Percentiles rank a stretch among this genome's conserved stretches.
Evolutionary conservation across 768 basidiomycete species (phyloP).

Genomic region (Gautieria morchelliformis): DNA sequence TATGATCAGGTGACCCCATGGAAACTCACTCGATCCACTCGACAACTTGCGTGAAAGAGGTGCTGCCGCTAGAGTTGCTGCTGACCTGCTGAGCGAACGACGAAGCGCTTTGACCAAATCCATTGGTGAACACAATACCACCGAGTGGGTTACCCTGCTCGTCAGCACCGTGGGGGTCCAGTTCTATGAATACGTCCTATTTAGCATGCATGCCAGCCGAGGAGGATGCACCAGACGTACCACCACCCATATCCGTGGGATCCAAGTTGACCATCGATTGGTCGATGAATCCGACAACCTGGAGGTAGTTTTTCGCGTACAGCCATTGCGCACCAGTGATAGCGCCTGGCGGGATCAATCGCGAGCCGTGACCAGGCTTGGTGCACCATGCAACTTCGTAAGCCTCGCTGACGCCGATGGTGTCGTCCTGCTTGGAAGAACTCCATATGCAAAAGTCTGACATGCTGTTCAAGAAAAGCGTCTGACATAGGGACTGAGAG

Average conservation of each 20-base stretch:
- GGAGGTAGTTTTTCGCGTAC: conserved; percentile 12
- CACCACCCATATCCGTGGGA: conserved; percentile 28
- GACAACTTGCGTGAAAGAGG: conserved; percentile 7
- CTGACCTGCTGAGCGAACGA: background rate
- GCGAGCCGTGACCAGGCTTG: conserved; percentile 19
- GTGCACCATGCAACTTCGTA: conserved; percentile 24
- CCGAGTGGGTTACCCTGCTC: conserved; percentile 27
- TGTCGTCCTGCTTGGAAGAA: conserved; percentile 8
- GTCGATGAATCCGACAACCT: conserved; percentile 26
- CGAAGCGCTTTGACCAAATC: conserved; percentile 15
- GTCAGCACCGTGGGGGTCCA: conserved; percentile 31
- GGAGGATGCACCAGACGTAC: conserved; percentile 18
- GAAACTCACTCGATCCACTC: conserved; percentile 11
- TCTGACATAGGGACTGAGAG: conserved; percentile 12
- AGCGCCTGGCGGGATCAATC: conserved; percentile 14
- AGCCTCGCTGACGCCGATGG: conserved; percentile 17
- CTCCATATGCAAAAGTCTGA: conserved; percentile 15
- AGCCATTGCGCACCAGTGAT: conserved; percentile 14
- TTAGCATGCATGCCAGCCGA: background rate
- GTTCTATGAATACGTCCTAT: conserved; percentile 14
- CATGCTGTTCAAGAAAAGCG: background rate
- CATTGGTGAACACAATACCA: conserved; percentile 27
- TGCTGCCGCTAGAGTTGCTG: background rate
- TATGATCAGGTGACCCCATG: too few relatives aligned
- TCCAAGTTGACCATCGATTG: conserved; percentile 30